These are phyloP conservation scores for Cladophialophora bantiana DNA, from an alignment of 2,329 filamentous ascomycete genomes.

Conservation along the genomic window DNA sequence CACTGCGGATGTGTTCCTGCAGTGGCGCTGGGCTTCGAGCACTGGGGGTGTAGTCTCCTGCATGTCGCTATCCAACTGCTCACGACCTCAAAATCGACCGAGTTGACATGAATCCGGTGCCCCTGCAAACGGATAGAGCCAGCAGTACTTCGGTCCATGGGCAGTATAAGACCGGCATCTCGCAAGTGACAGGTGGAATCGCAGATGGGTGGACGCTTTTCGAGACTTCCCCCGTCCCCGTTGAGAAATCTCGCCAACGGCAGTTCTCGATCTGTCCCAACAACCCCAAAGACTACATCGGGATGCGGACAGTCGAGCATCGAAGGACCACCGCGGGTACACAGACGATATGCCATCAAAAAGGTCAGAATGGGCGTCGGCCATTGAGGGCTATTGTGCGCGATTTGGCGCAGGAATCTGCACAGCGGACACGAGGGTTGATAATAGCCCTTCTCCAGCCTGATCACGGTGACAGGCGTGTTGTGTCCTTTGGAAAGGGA, in stretches of 20 bases:
- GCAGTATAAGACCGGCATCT: neutral
- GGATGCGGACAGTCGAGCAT: neutral
- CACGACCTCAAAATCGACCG: neutral
- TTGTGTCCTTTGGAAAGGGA: neutral
- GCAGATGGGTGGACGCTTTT: neutral
- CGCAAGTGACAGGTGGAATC: conserved; percentile 1
- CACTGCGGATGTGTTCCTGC: neutral
- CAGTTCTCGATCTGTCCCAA: neutral
- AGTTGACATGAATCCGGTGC: neutral
- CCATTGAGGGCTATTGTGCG: neutral
- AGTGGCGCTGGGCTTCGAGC: neutral
- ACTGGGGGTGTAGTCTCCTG: neutral
- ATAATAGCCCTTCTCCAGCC: neutral
- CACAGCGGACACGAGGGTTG: neutral
- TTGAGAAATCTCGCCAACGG: neutral
- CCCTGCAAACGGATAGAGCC: neutral
- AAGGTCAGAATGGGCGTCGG: neutral
- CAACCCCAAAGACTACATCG: neutral
- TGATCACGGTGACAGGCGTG: neutral
- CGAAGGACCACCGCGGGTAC: neutral
- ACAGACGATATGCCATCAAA: neutral
- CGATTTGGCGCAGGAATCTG: neutral
- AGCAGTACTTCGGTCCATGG: neutral
- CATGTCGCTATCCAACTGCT: conserved; percentile 1
- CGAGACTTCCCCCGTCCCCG: neutral